Conservation (phyloP, 768 basidiomycete species). For the Tremella fuciformis region DNA sequence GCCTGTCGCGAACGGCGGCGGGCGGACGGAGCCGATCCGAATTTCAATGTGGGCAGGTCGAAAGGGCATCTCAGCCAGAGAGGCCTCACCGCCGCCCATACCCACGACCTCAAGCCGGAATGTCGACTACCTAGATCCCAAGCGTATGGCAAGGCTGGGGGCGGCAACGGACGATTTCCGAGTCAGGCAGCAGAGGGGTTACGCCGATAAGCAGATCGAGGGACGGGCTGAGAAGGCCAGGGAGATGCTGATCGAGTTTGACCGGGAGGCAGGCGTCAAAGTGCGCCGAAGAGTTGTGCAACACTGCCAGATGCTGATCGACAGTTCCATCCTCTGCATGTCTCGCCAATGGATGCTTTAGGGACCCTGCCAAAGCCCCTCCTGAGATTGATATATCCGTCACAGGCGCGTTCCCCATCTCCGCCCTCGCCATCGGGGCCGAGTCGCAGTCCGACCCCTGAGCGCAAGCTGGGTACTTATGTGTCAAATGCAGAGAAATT, state of each 20-base stretch:
- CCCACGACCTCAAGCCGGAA: slow-evolving; percentile 26
- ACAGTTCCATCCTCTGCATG: slow-evolving; percentile 51
- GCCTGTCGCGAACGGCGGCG: neutral
- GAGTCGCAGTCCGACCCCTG: slow-evolving; percentile 8
- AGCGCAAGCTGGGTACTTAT: slow-evolving; percentile 10
- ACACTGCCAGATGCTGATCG: neutral
- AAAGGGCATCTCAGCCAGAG: slow-evolving; percentile 38
- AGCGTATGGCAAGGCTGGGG: slow-evolving; percentile 34
- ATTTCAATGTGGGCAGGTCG: slow-evolving; percentile 42
- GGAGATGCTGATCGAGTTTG: slow-evolving; percentile 37
- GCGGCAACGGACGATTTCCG: slow-evolving; percentile 41
- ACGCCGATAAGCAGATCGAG: slow-evolving; percentile 39
- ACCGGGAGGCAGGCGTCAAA: slow-evolving; percentile 38
- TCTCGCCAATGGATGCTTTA: slow-evolving; percentile 38
- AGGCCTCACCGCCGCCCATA: slow-evolving; percentile 40
- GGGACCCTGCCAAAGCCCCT: slow-evolving; percentile 42
- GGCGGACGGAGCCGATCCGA: slow-evolving; percentile 33
- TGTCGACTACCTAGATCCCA: slow-evolving; percentile 35
- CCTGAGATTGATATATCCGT: slow-evolving; percentile 40
- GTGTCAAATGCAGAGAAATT: slow-evolving; percentile 44
- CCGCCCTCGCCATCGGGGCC: neutral
- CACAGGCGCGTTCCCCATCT: slow-evolving; percentile 26
- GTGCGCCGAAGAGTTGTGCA: slow-evolving; percentile 23
- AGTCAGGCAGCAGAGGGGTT: slow-evolving; percentile 32
- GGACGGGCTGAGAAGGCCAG: slow-evolving; percentile 40